Percentiles rank a stretch among this genome's conserved stretches.
These are phyloP conservation scores for Smallanthus sonchifolius DNA, from an alignment of 129 eudicot species.

Conservation along the genomic window DNA sequence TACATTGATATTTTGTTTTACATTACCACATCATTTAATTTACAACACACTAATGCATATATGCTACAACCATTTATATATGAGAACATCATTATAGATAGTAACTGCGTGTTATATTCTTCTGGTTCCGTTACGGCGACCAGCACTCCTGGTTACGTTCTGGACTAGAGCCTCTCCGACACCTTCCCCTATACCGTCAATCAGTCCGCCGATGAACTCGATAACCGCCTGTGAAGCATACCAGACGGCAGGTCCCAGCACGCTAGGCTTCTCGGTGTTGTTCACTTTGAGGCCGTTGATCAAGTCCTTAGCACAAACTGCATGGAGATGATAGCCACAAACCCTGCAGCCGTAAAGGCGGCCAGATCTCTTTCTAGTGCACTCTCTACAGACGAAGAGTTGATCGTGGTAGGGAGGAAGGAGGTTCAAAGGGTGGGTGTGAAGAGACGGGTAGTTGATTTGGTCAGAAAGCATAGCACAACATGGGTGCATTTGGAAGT, in stretches of 20 bases:
- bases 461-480: slow-evolving; percentile 85
- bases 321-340: slow-evolving; percentile 76
- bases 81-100: too few relatives aligned
- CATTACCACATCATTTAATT: not conserved
- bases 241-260: slow-evolving; percentile 63
- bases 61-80: not conserved
- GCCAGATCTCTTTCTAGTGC: slow-evolving; percentile 67
- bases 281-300: slow-evolving; percentile 65
- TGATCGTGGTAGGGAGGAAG: slow-evolving; percentile 37
- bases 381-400: slow-evolving; percentile 40
- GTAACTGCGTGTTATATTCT: too few relatives aligned
- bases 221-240: slow-evolving; percentile 68
- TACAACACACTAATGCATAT: not conserved
- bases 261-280: slow-evolving; percentile 51
- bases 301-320: slow-evolving; percentile 70
- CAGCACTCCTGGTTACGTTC: slow-evolving; percentile 37
- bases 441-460: slow-evolving; percentile 46
- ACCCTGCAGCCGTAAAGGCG: slow-evolving; percentile 58
- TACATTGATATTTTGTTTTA: not conserved
- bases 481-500: slow-evolving; percentile 89
- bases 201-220: slow-evolving; percentile 67
- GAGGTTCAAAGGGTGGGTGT: slow-evolving; percentile 57
- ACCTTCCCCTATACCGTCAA: slow-evolving; percentile 87
- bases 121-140: not conserved
- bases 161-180: slow-evolving; percentile 71